phyloP scores from a whole-genome alignment of 352 stramenopile genomes.

The Porosira glacialis region DNA sequence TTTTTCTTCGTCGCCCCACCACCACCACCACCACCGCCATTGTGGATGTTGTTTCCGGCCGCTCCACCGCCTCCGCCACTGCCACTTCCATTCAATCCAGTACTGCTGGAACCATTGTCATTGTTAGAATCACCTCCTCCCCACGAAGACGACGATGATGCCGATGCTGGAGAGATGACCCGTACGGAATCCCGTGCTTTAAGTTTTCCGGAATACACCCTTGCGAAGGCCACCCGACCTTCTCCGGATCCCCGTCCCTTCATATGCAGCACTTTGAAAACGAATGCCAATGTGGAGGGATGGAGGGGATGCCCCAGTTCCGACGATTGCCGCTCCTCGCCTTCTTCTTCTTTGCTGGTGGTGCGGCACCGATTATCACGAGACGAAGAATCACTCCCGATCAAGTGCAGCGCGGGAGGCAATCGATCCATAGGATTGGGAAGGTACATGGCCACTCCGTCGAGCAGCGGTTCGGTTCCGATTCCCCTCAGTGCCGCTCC shows the following conservation, averaged over 20 bases:
- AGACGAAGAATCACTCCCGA: slow-evolving; percentile 41
- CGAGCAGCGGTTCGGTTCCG: slow-evolving; percentile 76
- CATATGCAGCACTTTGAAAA: slow-evolving; percentile 82
- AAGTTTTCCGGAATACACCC: slow-evolving; percentile 89
- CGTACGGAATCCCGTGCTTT: slow-evolving; percentile 82
- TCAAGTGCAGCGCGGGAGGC: slow-evolving; percentile 47
- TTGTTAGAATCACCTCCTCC: too few species aligned
- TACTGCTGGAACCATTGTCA: too few species aligned
- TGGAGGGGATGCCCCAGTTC: slow-evolving; percentile 71
- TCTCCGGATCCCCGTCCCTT: slow-evolving; percentile 76
- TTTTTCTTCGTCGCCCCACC: slow-evolving; percentile 34
- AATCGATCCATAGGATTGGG: slow-evolving; percentile 75
- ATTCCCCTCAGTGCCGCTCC: slow-evolving; percentile 73
- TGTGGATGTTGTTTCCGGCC: slow-evolving; percentile 18
- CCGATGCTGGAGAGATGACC: slow-evolving; percentile 71
- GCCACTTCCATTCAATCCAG: too few species aligned
- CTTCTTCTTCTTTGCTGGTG: slow-evolving; percentile 10
- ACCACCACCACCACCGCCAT: slow-evolving; percentile 4
- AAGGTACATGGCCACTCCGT: slow-evolving; percentile 75
- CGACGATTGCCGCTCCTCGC: slow-evolving; percentile 11
- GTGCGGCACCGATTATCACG: neutral
- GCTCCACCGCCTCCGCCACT: too few species aligned
- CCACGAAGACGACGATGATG: too few species aligned
- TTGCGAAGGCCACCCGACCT: slow-evolving; percentile 85
- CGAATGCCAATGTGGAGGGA: slow-evolving; percentile 67